Evolutionary conservation across 768 basidiomycete species (phyloP).

Genomic region (Cystobasidiopsis lactophilus): DNA sequence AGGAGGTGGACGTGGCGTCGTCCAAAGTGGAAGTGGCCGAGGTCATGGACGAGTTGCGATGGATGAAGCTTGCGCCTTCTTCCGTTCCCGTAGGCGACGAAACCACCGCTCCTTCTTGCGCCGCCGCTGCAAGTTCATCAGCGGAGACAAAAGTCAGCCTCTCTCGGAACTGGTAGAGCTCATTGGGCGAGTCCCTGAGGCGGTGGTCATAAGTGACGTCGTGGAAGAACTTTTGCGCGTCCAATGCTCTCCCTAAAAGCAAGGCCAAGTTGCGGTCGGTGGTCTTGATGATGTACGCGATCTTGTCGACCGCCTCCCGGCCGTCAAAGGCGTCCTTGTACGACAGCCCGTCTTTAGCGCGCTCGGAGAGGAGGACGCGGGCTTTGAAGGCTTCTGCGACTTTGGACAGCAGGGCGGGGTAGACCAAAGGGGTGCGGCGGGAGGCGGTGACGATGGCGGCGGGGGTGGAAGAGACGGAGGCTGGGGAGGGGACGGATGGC

Average conservation of each 20-base stretch:
- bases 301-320: constrained; percentile 86
- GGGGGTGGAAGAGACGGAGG: neutral
- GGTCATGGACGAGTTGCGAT: neutral
- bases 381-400: constrained; percentile 84
- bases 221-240: constrained; percentile 97
- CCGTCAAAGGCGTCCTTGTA: constrained; percentile 96
- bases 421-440: constrained; percentile 39
- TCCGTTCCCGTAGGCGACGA: too few species aligned
- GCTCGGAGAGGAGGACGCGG: constrained; percentile 51
- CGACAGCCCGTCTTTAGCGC: constrained; percentile 79
- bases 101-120: neutral
- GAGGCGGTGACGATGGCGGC: neutral
- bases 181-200: constrained; percentile 60
- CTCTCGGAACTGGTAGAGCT: constrained; percentile 82
- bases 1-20: neutral
- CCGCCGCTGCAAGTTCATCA: constrained; percentile 26
- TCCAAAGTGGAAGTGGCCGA: neutral
- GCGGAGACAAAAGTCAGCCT: constrained; percentile 60
- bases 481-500: too few species aligned
- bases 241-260: constrained; percentile 79
- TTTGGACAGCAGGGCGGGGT: constrained; percentile 85
- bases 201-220: constrained; percentile 98
- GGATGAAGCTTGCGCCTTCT: too few species aligned
- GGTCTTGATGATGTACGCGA: constrained; percentile 95
- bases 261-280: constrained; percentile 89